phyloP scores from a whole-genome alignment of 2,329 filamentous ascomycete genomes.

The Arthrobotrys conoides region DNA sequence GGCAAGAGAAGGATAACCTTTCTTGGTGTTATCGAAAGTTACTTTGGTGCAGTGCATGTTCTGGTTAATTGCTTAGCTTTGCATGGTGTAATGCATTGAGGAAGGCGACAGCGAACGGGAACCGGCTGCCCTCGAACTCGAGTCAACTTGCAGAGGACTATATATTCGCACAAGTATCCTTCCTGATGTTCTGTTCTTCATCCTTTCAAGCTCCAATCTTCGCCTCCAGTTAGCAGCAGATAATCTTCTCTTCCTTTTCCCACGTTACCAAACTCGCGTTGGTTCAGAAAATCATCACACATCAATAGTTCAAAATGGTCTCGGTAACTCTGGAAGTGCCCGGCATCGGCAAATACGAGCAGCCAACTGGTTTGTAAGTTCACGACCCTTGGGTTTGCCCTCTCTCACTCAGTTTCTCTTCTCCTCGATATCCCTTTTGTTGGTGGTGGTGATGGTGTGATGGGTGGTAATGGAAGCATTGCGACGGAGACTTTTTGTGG shows the following conservation, averaged over 20 bases:
- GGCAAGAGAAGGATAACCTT: slow-evolving; percentile 54
- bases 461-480: neutral
- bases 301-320: slow-evolving; percentile 36
- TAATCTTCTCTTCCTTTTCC: slow-evolving; percentile 3
- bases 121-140: slow-evolving; percentile 30
- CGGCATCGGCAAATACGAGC: slow-evolving; percentile 69
- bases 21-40: slow-evolving; percentile 23
- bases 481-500: slow-evolving; percentile 54
- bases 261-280: neutral
- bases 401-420: neutral
- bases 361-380: slow-evolving; percentile 67
- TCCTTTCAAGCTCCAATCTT: slow-evolving; percentile 24
- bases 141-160: slow-evolving; percentile 27
- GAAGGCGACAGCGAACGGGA: neutral
- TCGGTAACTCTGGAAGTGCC: slow-evolving; percentile 52
- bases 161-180: slow-evolving; percentile 24
- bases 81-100: neutral
- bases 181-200: neutral
- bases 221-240: neutral
- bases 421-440: slow-evolving; percentile 2
- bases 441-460: neutral
- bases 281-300: slow-evolving; percentile 1
- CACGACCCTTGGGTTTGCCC: neutral
- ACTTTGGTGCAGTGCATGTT: neutral
- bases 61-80: no score